phyloP scores from a whole-genome alignment of 805 yeast genomes.

The Candida nanaspora region DNA sequence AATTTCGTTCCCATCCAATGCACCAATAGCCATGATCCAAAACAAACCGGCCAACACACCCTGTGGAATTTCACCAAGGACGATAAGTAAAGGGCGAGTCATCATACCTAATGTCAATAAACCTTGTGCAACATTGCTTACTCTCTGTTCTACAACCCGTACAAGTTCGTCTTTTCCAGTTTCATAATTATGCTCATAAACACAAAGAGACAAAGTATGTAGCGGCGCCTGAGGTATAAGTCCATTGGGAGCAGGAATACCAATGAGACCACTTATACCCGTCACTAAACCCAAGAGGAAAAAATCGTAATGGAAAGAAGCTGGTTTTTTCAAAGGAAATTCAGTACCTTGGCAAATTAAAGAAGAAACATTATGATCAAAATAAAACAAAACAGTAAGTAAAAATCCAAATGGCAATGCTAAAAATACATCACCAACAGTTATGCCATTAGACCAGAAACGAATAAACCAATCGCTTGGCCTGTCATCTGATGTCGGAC shows the following conservation, averaged over 20 bases:
- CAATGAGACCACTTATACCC: slow-evolving; percentile 78
- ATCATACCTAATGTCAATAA: slow-evolving; percentile 76
- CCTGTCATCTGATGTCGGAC: slow-evolving; percentile 54
- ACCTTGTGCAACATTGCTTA: slow-evolving; percentile 83
- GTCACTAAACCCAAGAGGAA: slow-evolving; percentile 79
- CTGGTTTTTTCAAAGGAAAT: slow-evolving; percentile 77
- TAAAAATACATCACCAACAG: slow-evolving; percentile 71
- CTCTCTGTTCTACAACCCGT: slow-evolving; percentile 81
- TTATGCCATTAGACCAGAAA: slow-evolving; percentile 54
- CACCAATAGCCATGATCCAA: slow-evolving; percentile 87
- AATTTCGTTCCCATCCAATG: slow-evolving; percentile 61
- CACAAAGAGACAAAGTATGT: slow-evolving; percentile 74
- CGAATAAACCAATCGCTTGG: slow-evolving; percentile 71
- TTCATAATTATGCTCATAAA: slow-evolving; percentile 33
- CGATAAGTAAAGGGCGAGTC: slow-evolving; percentile 79
- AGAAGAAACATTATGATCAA: slow-evolving; percentile 93
- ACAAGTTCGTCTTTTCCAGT: slow-evolving; percentile 27
- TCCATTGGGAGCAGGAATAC: slow-evolving; percentile 95
- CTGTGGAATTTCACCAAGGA: slow-evolving; percentile 82
- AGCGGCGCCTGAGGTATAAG: slow-evolving; percentile 95
- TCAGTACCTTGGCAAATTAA: slow-evolving; percentile 84
- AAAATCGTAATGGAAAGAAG: slow-evolving; percentile 91
- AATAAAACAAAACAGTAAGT: slow-evolving; percentile 78
- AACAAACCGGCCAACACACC: slow-evolving; percentile 89
- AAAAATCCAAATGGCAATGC: slow-evolving; percentile 92